A percentile compares a stretch with the other conserved stretches of the same genome.
phyloP scores from a whole-genome alignment of 1,139 yeast genomes.

The Pneumocystis carinii region DNA sequence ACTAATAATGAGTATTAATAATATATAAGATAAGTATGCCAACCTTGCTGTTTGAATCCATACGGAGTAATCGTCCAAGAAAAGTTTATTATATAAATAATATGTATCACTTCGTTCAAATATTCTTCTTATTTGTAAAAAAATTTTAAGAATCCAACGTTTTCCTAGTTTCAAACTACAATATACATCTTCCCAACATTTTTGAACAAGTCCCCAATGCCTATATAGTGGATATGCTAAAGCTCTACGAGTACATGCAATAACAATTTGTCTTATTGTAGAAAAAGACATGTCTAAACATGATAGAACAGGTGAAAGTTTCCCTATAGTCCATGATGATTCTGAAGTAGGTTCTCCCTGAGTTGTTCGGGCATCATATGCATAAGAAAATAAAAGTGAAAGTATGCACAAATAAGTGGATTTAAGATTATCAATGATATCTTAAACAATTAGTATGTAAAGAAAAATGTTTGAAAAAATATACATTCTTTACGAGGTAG shows the following conservation, averaged over 20 bases:
- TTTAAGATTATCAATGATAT: conserved; percentile 33
- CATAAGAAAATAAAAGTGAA: conserved; percentile 54
- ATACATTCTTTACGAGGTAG: conserved; percentile 53
- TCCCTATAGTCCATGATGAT: conserved; percentile 90
- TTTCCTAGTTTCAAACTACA: conserved; percentile 54
- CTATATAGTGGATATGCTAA: conserved; percentile 69
- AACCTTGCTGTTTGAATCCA: conserved; percentile 48
- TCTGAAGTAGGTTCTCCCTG: conserved; percentile 71
- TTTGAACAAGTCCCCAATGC: conserved; percentile 41
- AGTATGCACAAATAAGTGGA: conserved; percentile 45
- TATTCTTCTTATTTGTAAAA: conserved; percentile 51
- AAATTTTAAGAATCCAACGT: conserved; percentile 41
- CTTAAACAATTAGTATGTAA: conserved; percentile 1
- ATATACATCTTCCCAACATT: conserved; percentile 67
- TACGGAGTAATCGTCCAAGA: conserved; percentile 64
- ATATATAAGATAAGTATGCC: neutral
- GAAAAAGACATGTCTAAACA: conserved; percentile 44
- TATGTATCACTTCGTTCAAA: conserved; percentile 78
- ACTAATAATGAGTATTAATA: conserved; percentile 11
- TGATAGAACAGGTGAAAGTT: conserved; percentile 60
- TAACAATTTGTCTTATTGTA: conserved; percentile 39
- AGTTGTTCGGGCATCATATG: conserved; percentile 60
- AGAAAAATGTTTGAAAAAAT: neutral
- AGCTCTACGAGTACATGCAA: conserved; percentile 56
- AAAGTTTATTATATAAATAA: conserved; percentile 66